Evolutionary conservation across 257 asterid genomes (phyloP).

Genomic region (Gentiana dahurica): DNA sequence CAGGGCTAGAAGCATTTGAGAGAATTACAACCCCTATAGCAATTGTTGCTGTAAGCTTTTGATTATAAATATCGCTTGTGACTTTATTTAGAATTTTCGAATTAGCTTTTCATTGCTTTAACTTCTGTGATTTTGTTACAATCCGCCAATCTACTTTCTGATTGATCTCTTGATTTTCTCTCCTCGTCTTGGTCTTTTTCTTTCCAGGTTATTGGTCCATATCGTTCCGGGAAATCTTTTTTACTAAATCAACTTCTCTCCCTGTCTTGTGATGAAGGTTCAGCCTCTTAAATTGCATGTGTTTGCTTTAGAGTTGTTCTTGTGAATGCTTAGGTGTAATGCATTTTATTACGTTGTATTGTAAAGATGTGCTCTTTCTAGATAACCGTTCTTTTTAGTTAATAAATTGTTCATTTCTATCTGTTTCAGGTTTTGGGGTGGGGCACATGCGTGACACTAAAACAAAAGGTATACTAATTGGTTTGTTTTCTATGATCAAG

Average conservation of each 20-base stretch:
- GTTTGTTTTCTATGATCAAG: no score
- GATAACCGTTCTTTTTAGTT: neutral
- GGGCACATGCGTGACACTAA: conserved; percentile 99
- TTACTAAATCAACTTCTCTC: conserved; percentile 97
- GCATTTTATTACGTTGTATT: neutral
- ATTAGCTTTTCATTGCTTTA: neutral
- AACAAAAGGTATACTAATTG: conserved; percentile 60
- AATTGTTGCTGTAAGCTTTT: conserved; percentile 78
- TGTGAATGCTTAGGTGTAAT: neutral
- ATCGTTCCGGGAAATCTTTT: conserved; percentile 98
- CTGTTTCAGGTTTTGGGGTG: conserved; percentile 83
- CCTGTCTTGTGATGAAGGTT: conserved; percentile 94
- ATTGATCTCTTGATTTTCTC: neutral
- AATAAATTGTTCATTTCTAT: conserved; percentile 13
- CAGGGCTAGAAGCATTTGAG: conserved; percentile 87
- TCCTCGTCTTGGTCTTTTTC: neutral
- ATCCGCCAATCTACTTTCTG: neutral
- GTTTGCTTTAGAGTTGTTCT: conserved; percentile 4
- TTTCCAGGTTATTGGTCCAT: conserved; percentile 90
- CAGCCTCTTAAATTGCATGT: conserved; percentile 2
- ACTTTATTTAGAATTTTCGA: neutral
- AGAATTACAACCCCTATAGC: conserved; percentile 80
- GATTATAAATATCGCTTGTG: conserved; percentile 10
- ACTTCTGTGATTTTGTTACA: neutral
- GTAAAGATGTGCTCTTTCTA: neutral